Evolutionary conservation across 768 basidiomycete species (phyloP), one percentile per base, ranked within the genome.

Genomic region (Chalciporus chontae): DNA sequence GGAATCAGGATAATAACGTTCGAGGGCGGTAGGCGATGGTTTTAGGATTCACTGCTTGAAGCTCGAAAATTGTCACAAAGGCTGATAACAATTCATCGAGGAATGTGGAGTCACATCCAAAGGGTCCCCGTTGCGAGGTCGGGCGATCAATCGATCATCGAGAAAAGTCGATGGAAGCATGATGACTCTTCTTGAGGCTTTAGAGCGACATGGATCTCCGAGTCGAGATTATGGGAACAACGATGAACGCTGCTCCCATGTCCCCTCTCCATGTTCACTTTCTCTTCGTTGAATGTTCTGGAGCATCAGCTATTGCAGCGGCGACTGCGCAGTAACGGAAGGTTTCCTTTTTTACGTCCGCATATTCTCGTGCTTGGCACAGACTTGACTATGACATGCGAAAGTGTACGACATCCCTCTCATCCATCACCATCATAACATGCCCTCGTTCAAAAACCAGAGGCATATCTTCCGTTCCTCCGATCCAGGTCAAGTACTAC

Each of bases 401-500:
- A 5, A 1, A 7, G 34, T 36, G 13, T 48, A 34, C 29, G 11
- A 24, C 23, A 24, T 17, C 17, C 15, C 18, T 46, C 34, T 24
- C 32, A 27, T 49, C 18, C 24, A n/a, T 48, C 26, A 55, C 51
- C 18, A 57, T 53, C 47, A 48, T 10, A 3, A 29, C 46, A 55
- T 63, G 58, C 52, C 45, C 5, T 29, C 29, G 3, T 21, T 18
- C 46, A 55, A 40, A n/a, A 8, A 1, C 17, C 59, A 45, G 23
- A 42, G 51, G 14, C 52, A 47, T 11, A 24, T 42, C 15, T 34
- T 53, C 15, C 53, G 53, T 4, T 18, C 49, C 2, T 39, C 42
- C 1, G 53, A 56, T 11, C 23, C 52, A 3, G 13, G 17, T 0
- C 51, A 57, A 21, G 19, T 55, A 8, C 59, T 68, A 2, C 66